Evolutionary conservation across 1,139 yeast species (phyloP), one percentile per base, ranked within the genome.

Genomic region (Zygosaccharomyces pseudobailii): DNA sequence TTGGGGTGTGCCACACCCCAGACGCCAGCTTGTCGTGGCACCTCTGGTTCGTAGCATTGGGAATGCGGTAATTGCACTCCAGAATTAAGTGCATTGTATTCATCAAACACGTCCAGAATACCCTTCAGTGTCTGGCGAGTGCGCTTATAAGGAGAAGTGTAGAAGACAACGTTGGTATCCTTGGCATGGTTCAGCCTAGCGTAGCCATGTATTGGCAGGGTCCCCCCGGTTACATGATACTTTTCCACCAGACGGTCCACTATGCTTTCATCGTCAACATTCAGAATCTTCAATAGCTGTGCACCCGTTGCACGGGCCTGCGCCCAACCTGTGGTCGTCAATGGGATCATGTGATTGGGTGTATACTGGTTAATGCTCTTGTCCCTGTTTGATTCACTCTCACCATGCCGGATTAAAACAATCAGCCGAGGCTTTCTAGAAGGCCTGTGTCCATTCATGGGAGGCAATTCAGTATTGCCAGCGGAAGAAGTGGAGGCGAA

Each of bases 351-450:
- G 67, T 89, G 96, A 66, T 89, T 88, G 2, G 96, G 87, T 0
- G 84, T 78, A 55, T 75, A 72, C 48, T 84, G 71, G 63, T 89
- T 88, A 46, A 89, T 90, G 2, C 81, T 69, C 61, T 88, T 87
- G 65, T 89, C 95, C 59, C 75, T 78, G 67, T 89, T 89, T 9
- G 96, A 94, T 60, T 87, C 95, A 3, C 92, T 83, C 62, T 89
- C 96, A 28, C 96, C 97, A 64, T 89, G 97, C 56, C 96, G 80
- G 9, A 89, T 82, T 24, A 89, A 72, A 42, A 89, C 70, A 35
- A 89, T 87, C 39, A 88, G 75, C 85, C 65, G 52, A 8, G 67
- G 67, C 38, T 55, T 63, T 25, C 41, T 38, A 21, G 41, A 38
- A n/a, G 19, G 10, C 33, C 6, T 38, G 6, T 25, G 41, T 21